phyloP scores from a whole-genome alignment of 495 filamentous ascomycete genomes.

The Xylaria curta region DNA sequence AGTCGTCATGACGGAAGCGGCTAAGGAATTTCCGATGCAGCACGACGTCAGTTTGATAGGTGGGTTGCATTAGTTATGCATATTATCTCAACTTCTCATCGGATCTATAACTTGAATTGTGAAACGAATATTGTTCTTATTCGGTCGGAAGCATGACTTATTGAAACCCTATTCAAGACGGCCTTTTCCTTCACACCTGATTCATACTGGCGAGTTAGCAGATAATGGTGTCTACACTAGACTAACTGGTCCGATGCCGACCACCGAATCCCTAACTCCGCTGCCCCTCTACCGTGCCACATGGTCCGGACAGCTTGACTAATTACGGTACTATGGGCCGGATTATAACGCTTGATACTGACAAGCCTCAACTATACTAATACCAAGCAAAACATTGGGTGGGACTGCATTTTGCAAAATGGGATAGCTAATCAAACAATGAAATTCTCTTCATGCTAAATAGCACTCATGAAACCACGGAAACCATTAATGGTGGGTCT shows the following conservation, averaged over 20 bases:
- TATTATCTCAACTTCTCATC: background rate
- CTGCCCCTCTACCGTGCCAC: background rate
- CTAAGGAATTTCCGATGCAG: background rate
- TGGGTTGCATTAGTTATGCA: background rate
- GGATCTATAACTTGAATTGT: background rate
- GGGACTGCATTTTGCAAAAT: background rate
- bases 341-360: background rate
- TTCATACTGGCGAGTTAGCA: background rate
- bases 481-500: background rate
- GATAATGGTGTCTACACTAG: background rate
- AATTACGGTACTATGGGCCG: background rate
- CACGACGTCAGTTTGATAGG: slow-evolving; percentile 5
- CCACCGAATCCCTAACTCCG: slow-evolving; percentile 17
- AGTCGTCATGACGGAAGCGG: background rate
- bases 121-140: too few relatives aligned
- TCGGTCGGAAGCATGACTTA: background rate
- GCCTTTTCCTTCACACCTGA: background rate
- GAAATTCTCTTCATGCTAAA: background rate
- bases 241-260: background rate
- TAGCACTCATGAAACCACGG: background rate
- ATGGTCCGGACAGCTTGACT: background rate
- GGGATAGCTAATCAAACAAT: background rate
- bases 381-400: background rate
- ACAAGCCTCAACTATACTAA: background rate
- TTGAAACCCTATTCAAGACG: background rate